Conservation (phyloP, 495 filamentous ascomycete genomes). For the Xylaria acuta region DNA sequence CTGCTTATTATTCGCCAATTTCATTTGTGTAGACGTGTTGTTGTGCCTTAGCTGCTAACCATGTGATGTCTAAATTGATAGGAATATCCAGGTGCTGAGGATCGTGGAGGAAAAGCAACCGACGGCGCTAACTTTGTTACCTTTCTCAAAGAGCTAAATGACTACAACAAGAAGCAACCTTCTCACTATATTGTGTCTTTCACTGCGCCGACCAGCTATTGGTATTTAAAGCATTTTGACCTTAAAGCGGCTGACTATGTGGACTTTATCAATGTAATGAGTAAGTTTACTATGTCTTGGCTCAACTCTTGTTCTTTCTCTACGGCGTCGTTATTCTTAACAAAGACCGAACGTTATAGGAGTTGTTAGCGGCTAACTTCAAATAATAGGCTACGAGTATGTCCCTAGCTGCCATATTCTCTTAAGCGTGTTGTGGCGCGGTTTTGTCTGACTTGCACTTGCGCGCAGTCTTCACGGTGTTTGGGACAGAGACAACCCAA, state of each 20-base stretch:
- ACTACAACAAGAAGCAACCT: conserved; percentile 30
- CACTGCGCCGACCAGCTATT: conserved; percentile 55
- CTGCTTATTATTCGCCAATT: too few species aligned
- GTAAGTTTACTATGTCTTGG: neutral
- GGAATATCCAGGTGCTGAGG: conserved; percentile 57
- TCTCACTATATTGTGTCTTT: conserved; percentile 48
- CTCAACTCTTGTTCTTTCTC: too few species aligned
- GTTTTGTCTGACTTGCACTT: too few species aligned
- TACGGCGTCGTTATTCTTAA: too few species aligned
- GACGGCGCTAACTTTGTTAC: conserved; percentile 54
- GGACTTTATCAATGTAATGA: conserved; percentile 66
- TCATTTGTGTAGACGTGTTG: too few species aligned
- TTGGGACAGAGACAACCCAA: conserved; percentile 40
- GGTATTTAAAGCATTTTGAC: conserved; percentile 62
- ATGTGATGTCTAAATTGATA: too few species aligned
- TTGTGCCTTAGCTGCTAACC: too few species aligned
- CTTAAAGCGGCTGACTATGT: conserved; percentile 44
- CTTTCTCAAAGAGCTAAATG: conserved; percentile 45
- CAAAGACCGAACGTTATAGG: too few species aligned
- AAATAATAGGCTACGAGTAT: too few species aligned
- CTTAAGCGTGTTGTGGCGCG: too few species aligned
- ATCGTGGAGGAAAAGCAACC: conserved; percentile 48
- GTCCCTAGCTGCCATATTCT: too few species aligned
- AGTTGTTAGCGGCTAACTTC: too few species aligned
- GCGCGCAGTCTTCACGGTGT: conserved; percentile 39